A percentile compares a stretch with the other conserved stretches of the same genome.
phyloP scores from a whole-genome alignment of 1,284 basidiomycete genomes.

The Ustilago xerochloae region DNA sequence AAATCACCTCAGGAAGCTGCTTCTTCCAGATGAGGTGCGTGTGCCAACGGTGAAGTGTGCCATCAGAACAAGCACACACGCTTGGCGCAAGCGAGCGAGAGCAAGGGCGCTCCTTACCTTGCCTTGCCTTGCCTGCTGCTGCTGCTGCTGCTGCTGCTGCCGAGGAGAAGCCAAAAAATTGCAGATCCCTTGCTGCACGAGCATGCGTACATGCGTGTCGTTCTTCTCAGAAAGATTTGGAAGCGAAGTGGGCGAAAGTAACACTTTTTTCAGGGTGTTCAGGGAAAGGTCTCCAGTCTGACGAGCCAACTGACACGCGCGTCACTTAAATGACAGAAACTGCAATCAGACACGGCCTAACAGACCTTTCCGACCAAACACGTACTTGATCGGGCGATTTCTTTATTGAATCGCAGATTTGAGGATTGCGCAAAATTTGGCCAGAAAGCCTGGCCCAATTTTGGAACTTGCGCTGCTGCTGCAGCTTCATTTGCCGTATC shows the following conservation, averaged over 20 bases:
- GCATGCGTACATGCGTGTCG: constrained; percentile 2
- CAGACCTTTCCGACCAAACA: not conserved
- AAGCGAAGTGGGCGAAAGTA: constrained; percentile 9
- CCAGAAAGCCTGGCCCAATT: constrained; percentile 16
- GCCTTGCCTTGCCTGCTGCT: too few relatives aligned
- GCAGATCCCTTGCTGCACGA: not conserved
- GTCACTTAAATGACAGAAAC: not conserved
- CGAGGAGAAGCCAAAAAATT: not conserved
- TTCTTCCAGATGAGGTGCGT: too few relatives aligned
- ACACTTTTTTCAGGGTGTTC: constrained; percentile 18
- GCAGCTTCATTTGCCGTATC: not conserved
- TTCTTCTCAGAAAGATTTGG: constrained; percentile 34
- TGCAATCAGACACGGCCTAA: not conserved
- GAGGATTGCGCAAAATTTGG: constrained; percentile 5
- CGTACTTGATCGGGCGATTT: not conserved
- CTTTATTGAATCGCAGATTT: not conserved
- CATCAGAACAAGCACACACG: too few relatives aligned
- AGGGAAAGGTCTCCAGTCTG: too few relatives aligned
- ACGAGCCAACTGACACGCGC: too few relatives aligned
- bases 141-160: too few relatives aligned
- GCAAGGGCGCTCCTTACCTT: too few relatives aligned
- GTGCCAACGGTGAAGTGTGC: too few relatives aligned
- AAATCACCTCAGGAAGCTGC: too few relatives aligned
- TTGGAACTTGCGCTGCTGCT: not conserved
- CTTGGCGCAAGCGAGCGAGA: too few relatives aligned